Conservation (phyloP, 495 filamentous ascomycete genomes). For the Platismatia glauca region DNA sequence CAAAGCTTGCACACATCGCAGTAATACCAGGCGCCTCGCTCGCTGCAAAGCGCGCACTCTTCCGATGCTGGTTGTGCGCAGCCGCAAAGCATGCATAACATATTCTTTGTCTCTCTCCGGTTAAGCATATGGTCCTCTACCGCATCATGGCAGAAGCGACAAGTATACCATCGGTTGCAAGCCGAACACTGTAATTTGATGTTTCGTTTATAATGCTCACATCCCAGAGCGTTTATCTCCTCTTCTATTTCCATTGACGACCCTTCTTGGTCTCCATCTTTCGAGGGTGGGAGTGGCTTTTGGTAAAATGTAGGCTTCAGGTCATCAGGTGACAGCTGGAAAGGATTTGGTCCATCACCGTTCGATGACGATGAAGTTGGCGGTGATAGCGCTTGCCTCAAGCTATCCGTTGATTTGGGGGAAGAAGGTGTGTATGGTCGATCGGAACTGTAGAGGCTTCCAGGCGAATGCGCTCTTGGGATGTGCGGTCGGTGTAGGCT, state of each 20-base stretch:
- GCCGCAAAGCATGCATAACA: conserved; percentile 96
- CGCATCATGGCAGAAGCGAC: conserved; percentile 88
- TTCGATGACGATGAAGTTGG: conserved; percentile 29
- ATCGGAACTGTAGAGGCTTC: conserved; percentile 32
- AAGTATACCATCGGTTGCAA: conserved; percentile 90
- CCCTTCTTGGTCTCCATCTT: conserved; percentile 39
- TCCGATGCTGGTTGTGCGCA: conserved; percentile 76
- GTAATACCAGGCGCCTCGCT: conserved; percentile 81
- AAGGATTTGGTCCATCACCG: conserved; percentile 41
- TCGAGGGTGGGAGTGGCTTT: conserved; percentile 33
- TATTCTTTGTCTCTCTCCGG: conserved; percentile 78
- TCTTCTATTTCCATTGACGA: conserved; percentile 26
- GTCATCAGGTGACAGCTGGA: conserved; percentile 64
- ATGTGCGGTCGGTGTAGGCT: conserved; percentile 27
- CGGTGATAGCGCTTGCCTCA: conserved; percentile 28
- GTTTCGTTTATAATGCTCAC: conserved; percentile 88
- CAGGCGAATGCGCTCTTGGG: conserved; percentile 28
- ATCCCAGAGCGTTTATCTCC: conserved; percentile 51
- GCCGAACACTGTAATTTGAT: conserved; percentile 89
- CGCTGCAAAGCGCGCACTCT: conserved; percentile 64
- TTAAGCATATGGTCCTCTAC: conserved; percentile 74
- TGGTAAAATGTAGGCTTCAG: conserved; percentile 59
- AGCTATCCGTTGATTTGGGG: conserved; percentile 23
- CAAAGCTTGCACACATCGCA: conserved; percentile 93
- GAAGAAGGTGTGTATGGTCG: conserved; percentile 31